These are phyloP conservation scores for Colletotrichum sidae DNA, from an alignment of 2,329 filamentous ascomycete species.

Conservation along the genomic window DNA sequence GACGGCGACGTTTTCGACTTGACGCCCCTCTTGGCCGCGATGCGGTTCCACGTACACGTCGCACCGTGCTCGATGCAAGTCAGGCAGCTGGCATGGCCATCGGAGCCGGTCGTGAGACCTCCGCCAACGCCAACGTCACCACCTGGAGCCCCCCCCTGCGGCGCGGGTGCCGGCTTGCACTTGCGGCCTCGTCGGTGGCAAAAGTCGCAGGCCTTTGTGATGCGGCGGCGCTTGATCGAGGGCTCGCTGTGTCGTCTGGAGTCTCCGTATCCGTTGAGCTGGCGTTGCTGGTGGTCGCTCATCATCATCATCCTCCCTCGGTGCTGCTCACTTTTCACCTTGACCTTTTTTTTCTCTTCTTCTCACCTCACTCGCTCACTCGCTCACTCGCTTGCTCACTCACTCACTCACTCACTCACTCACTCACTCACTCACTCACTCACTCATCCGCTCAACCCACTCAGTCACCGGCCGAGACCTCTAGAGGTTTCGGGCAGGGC, in stretches of 20 bases:
- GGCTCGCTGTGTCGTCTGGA: slow-evolving; percentile 27
- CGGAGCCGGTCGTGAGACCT: slow-evolving; percentile 1
- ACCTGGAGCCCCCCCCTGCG: not conserved
- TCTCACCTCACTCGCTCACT: not conserved
- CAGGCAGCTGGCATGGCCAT: slow-evolving; percentile 27
- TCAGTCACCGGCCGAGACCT: not conserved
- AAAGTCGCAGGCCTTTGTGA: slow-evolving; percentile 39
- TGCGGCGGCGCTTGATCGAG: slow-evolving; percentile 35
- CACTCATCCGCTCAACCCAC: too few species aligned
- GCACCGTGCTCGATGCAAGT: slow-evolving; percentile 39
- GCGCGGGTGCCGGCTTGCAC: slow-evolving; percentile 35
- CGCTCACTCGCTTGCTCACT: too few species aligned
- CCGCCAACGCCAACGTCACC: not conserved
- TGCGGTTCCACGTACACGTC: slow-evolving; percentile 35
- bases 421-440: too few species aligned
- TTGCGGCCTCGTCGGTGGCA: slow-evolving; percentile 38
- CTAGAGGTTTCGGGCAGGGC: slow-evolving; percentile 6
- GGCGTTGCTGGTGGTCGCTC: slow-evolving; percentile 11
- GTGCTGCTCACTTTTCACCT: too few species aligned
- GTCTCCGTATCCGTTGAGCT: slow-evolving; percentile 6
- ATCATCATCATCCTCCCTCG: slow-evolving; percentile 9
- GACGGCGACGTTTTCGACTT: slow-evolving; percentile 35
- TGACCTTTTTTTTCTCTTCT: not conserved
- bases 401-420: too few species aligned
- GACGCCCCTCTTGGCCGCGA: slow-evolving; percentile 37